A percentile compares a stretch with the other conserved stretches of the same genome.
Evolutionary conservation across 2,329 filamentous ascomycete species (phyloP).

Genomic region (Penicillium olsonii): DNA sequence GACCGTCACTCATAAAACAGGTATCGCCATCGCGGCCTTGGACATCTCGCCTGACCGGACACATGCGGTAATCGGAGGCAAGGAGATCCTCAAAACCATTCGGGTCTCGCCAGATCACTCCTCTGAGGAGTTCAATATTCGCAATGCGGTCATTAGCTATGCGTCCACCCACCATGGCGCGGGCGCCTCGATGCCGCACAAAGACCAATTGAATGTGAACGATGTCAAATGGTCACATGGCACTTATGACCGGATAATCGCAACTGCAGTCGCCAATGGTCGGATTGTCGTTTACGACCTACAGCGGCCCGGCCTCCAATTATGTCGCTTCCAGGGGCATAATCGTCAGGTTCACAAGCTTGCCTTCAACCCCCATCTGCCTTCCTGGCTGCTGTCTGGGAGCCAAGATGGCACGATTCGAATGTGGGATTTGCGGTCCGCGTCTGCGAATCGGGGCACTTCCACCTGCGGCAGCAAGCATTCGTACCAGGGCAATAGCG

Average conservation of each 20-base stretch:
- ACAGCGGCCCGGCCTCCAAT: constrained; percentile 60
- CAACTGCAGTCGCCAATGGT: constrained; percentile 65
- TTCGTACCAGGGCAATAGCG: constrained; percentile 58
- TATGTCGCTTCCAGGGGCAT: constrained; percentile 65
- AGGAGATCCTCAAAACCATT: constrained; percentile 67
- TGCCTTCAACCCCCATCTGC: constrained; percentile 64
- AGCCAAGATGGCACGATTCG: constrained; percentile 66
- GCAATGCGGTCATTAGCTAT: constrained; percentile 61
- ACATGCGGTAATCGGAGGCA: constrained; percentile 65
- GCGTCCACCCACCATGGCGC: constrained; percentile 53
- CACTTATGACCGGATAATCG: constrained; percentile 60
- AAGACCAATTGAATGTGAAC: constrained; percentile 62
- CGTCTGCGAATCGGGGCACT: constrained; percentile 50
- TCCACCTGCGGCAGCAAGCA: constrained; percentile 57
- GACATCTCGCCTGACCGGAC: constrained; percentile 65
- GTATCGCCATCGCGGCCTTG: constrained; percentile 62
- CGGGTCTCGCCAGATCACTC: constrained; percentile 59
- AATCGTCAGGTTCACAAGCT: constrained; percentile 66
- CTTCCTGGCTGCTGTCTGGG: constrained; percentile 62
- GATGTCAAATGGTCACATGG: constrained; percentile 70
- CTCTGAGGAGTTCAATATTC: constrained; percentile 64
- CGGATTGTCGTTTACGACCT: constrained; percentile 67
- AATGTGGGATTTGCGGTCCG: constrained; percentile 64
- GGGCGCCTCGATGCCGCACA: constrained; percentile 51
- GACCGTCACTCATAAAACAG: constrained; percentile 64